phyloP scores from a whole-genome alignment of 2,329 filamentous ascomycete genomes.

The Colletotrichum noveboracense region DNA sequence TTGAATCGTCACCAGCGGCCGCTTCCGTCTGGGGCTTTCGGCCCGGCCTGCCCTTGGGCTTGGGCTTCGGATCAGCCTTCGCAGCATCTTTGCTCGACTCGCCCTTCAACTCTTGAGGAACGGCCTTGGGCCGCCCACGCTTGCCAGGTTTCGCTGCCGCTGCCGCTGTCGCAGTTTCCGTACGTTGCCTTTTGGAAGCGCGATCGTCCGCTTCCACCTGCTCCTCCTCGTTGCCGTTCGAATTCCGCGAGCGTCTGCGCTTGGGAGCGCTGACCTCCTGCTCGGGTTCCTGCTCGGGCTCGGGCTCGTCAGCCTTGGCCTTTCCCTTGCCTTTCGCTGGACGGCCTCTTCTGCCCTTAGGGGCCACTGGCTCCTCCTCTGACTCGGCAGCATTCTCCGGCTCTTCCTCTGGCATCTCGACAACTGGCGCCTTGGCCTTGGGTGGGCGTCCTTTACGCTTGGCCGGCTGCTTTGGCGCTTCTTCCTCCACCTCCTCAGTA shows the following conservation, averaged over 20 bases:
- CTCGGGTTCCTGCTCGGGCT: not conserved
- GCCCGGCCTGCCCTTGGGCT: constrained; percentile 31
- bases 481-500: constrained; percentile 5
- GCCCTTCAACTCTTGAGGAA: constrained; percentile 20
- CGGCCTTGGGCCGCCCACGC: constrained; percentile 28
- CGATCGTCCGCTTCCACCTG: constrained; percentile 19
- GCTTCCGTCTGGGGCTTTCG: constrained; percentile 42
- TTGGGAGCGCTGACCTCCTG: not conserved
- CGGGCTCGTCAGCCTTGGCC: not conserved
- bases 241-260: constrained; percentile 21
- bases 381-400: constrained; percentile 27
- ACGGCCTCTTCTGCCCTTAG: constrained; percentile 9
- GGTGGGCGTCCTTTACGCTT: constrained; percentile 18
- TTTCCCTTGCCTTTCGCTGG: constrained; percentile 24
- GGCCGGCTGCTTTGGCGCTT: constrained; percentile 5
- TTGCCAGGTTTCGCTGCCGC: constrained; percentile 14
- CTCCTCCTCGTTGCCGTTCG: constrained; percentile 7
- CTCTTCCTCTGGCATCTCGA: constrained; percentile 11
- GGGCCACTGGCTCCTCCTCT: constrained; percentile 22
- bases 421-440: constrained; percentile 4
- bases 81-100: constrained; percentile 15
- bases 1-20: constrained; percentile 48
- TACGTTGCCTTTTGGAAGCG: constrained; percentile 24
- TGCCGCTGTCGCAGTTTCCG: constrained; percentile 12
- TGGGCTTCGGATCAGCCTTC: constrained; percentile 27